Evolutionary conservation across 2,329 filamentous ascomycete species (phyloP), one percentile per base, ranked within the genome.

Genomic region (Aspergillus clavatus): DNA sequence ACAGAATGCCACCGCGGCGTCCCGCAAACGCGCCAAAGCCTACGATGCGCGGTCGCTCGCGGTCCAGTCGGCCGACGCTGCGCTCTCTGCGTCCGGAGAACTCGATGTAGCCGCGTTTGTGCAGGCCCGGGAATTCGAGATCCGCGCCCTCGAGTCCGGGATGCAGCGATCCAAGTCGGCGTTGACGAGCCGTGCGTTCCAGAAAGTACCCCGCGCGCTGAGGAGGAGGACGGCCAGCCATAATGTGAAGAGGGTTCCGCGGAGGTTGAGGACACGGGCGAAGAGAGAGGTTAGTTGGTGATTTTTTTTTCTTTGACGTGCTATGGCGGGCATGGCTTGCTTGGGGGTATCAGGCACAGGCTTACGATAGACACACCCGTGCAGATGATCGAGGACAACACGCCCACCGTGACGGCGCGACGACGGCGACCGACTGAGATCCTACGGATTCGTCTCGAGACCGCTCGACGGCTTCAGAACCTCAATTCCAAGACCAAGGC

Each of bases 181-280:
- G 1, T 59, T 81, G 48, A 74, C 79, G 35, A 83, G 81, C 46
- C 79, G 91, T 41, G 90, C 91, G 11, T 97, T 97, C 61, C 93
- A 98, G 67, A 81, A 88, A 56, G 86, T 98, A 4, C 93, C 93
- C 1, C 81, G 89, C 55, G 83, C 84, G 40, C 72, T 98, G 78
- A 78, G 93, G 54, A 78, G 93, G 53, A 79, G 93, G 57, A 95
- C 91, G 0, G 93, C 91, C 16, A 95, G 89, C 65, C 93, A 98
- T 70, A 96, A 98, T 77, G 86, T 87, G 27, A 95, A 91, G 70
- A 81, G 86, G 51, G 84, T 98, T 12, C 93, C 93, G 2, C 85
- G 84, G 61, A 75, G 89, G 51, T 70, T 97, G 60, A 79, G 86
- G 45, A 71, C 71, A 29, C 79, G 86, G 54, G 89, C 89, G 1